These are phyloP conservation scores for Solanum chmielewskii DNA, from an alignment of 257 asterid species.

Conservation along the genomic window DNA sequence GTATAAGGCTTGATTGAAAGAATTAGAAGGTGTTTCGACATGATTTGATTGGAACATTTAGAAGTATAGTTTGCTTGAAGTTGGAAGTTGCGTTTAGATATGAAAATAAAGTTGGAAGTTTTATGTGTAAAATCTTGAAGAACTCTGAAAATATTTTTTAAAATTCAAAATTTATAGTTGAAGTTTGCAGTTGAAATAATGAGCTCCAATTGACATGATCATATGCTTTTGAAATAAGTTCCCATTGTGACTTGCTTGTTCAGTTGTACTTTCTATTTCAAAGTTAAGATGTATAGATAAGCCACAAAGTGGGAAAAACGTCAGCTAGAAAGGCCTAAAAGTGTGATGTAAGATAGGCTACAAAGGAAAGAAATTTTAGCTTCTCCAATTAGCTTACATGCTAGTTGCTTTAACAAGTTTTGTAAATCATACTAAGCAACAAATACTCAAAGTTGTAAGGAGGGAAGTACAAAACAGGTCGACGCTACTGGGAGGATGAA, in stretches of 20 bases:
- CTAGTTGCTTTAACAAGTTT: background rate
- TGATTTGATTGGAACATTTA: background rate
- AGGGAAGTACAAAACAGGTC: background rate
- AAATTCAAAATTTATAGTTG: background rate
- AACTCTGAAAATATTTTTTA: background rate
- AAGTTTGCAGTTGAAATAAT: background rate
- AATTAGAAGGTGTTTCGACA: background rate
- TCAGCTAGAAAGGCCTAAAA: no score
- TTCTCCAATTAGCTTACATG: background rate
- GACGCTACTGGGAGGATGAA: background rate
- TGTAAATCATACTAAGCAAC: background rate
- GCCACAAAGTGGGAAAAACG: background rate
- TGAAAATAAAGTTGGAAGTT: background rate
- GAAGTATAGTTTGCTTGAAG: no score
- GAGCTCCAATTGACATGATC: no score
- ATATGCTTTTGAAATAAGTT: background rate
- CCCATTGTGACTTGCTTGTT: background rate
- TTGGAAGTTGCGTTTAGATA: no score
- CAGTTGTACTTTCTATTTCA: background rate
- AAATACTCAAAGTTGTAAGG: background rate
- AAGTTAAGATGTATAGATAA: background rate
- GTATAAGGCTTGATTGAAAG: background rate
- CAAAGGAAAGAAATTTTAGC: background rate
- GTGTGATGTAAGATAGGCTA: background rate
- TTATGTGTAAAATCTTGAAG: background rate